These are phyloP conservation scores for Rhizopus microsporus DNA, from an alignment of 371 early-diverging fungal species.

Conservation along the genomic window DNA sequence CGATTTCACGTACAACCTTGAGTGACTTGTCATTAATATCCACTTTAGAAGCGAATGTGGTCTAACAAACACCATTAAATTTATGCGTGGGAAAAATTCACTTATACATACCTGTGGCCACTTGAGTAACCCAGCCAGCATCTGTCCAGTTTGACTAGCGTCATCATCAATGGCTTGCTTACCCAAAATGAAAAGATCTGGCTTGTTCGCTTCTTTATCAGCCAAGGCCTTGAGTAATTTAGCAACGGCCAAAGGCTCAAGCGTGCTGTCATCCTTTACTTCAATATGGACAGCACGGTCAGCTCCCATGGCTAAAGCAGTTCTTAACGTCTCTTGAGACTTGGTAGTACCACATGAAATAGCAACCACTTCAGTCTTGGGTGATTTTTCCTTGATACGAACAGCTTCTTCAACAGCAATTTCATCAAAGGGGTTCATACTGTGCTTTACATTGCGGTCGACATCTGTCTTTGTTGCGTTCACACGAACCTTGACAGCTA, in stretches of 20 bases:
- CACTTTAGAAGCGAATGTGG: slow-evolving; percentile 96
- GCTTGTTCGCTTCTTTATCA: slow-evolving; percentile 84
- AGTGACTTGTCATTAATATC: slow-evolving; percentile 74
- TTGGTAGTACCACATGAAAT: slow-evolving; percentile 91
- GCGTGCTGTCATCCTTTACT: slow-evolving; percentile 68
- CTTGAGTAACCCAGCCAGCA: slow-evolving; percentile 94
- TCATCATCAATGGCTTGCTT: slow-evolving; percentile 99
- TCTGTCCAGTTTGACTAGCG: slow-evolving; percentile 96
- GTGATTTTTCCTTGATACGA: slow-evolving; percentile 82
- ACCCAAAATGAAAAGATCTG: slow-evolving; percentile 92
- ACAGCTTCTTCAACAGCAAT: slow-evolving; percentile 98
- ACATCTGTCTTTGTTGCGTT: slow-evolving; percentile 87
- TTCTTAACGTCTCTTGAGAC: slow-evolving; percentile 90
- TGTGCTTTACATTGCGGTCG: slow-evolving; percentile 96
- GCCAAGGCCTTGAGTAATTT: slow-evolving; percentile 88
- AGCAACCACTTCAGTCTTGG: slow-evolving; percentile 81
- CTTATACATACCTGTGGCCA: slow-evolving; percentile 84
- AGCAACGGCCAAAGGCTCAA: slow-evolving; percentile 90
- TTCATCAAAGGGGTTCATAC: slow-evolving; percentile 99
- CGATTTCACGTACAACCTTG: slow-evolving; percentile 93
- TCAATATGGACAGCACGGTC: slow-evolving; percentile 96
- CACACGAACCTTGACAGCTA: slow-evolving; percentile 95
- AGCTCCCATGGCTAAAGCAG: slow-evolving; percentile 98
- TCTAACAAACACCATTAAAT: slow-evolving; percentile 49
- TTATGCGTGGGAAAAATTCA: slow-evolving; percentile 24